phyloP scores from a whole-genome alignment of 495 filamentous ascomycete genomes.

The Corynascus novoguineensis region DNA sequence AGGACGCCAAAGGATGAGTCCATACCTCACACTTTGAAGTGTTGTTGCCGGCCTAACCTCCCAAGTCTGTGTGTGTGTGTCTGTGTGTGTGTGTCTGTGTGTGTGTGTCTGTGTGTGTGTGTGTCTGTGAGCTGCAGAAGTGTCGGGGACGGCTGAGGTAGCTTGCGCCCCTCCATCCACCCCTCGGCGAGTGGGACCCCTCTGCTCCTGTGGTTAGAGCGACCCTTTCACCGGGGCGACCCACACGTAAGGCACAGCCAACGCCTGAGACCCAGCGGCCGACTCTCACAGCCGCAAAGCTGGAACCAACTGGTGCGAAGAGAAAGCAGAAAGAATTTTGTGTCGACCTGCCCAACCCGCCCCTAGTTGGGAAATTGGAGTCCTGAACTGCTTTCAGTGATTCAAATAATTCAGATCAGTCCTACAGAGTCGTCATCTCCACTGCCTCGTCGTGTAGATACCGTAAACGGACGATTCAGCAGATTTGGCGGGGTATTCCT shows the following conservation, averaged over 20 bases:
- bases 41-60: background rate
- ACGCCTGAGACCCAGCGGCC: background rate
- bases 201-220: no score
- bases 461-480: background rate
- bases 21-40: no score
- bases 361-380: background rate
- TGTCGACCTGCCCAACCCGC: background rate
- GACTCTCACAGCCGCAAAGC: background rate
- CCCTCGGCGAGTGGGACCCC: no score
- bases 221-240: background rate
- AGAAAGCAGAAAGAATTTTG: background rate
- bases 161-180: no score
- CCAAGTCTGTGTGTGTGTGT: background rate
- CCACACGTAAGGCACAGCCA: background rate
- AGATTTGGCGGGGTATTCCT: slow-evolving; percentile 10
- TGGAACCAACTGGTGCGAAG: background rate
- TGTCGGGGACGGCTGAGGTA: no score
- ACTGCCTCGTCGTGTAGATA: background rate
- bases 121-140: no score
- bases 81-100: no score
- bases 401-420: background rate
- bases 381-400: background rate
- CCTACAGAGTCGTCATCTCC: background rate
- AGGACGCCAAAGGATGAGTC: no score
- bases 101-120: no score